Evolutionary conservation across 2,329 filamentous ascomycete genomes (phyloP).

Genomic region (Fusarium setosum): DNA sequence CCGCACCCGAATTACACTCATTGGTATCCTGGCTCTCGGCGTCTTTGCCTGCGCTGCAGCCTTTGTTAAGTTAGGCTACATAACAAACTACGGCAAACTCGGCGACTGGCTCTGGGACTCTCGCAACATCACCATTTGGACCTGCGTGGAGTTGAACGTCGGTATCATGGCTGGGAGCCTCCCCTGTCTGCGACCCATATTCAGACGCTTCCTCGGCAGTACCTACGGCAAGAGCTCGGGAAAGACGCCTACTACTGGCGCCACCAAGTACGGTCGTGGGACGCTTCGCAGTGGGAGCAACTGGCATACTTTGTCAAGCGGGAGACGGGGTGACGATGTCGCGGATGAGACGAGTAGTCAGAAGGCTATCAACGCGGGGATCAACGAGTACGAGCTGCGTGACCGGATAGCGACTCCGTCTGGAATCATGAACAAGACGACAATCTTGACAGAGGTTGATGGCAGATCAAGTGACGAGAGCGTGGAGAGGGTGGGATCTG

Average conservation of each 20-base stretch:
- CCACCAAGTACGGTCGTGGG: constrained; percentile 38
- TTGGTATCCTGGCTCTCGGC: constrained; percentile 55
- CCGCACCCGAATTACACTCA: constrained; percentile 53
- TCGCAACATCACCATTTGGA: constrained; percentile 61
- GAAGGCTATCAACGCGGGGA: constrained; percentile 39
- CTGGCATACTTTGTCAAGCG: constrained; percentile 39
- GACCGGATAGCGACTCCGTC: constrained; percentile 26
- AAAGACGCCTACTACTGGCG: constrained; percentile 39
- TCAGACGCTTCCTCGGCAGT: constrained; percentile 47
- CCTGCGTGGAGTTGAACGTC: constrained; percentile 51
- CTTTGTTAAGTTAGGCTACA: constrained; percentile 54
- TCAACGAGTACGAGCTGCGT: constrained; percentile 42
- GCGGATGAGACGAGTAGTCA: constrained; percentile 44
- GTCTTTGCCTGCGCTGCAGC: constrained; percentile 57
- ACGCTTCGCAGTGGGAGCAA: constrained; percentile 38
- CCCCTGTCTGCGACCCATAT: constrained; percentile 49
- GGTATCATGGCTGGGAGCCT: constrained; percentile 52
- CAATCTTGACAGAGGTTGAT: constrained; percentile 34
- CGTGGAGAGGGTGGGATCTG: constrained; percentile 15
- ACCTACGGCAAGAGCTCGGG: constrained; percentile 45
- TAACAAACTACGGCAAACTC: constrained; percentile 52
- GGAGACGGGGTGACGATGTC: constrained; percentile 26
- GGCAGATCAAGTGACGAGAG: constrained; percentile 42
- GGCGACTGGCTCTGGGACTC: constrained; percentile 59
- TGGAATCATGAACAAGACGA: constrained; percentile 26